Conservation (phyloP, 352 stramenopile genomes). For the Pythium utonaiense region DNA sequence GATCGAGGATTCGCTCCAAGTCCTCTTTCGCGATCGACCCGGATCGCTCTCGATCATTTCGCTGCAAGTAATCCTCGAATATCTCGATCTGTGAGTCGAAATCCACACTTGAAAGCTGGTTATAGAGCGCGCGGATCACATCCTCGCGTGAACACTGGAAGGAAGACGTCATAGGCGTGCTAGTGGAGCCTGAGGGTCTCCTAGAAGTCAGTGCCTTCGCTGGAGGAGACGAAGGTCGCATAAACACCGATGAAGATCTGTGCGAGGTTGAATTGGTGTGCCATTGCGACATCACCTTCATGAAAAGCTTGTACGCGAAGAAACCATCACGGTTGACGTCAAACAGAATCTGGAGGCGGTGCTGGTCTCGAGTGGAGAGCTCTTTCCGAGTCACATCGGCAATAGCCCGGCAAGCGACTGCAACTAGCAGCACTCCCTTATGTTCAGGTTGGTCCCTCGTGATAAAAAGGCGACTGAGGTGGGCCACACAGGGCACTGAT, state of each 20-base stretch:
- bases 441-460: conserved; percentile 25
- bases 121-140: conserved; percentile 49
- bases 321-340: conserved; percentile 52
- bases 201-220: background rate
- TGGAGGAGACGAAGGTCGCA: background rate
- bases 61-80: conserved; percentile 50
- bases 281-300: conserved; percentile 73
- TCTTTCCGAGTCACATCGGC: conserved; percentile 27
- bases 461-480: conserved; percentile 47
- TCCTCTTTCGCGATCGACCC: conserved; percentile 34
- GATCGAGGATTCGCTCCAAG: conserved; percentile 43
- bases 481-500: conserved; percentile 37
- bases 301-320: conserved; percentile 70
- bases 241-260: background rate
- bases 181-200: background rate
- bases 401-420: conserved; percentile 32
- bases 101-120: conserved; percentile 65
- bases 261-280: background rate
- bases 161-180: background rate
- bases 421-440: conserved; percentile 27
- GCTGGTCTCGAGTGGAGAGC: conserved; percentile 31
- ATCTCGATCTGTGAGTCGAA: conserved; percentile 66
- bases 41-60: conserved; percentile 27
- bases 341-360: conserved; percentile 60
- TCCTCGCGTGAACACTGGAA: conserved; percentile 22